A percentile compares a stretch with the other conserved stretches of the same genome.
Evolutionary conservation across 306 rosid genomes (phyloP).

Genomic region (Carpinus viminea): DNA sequence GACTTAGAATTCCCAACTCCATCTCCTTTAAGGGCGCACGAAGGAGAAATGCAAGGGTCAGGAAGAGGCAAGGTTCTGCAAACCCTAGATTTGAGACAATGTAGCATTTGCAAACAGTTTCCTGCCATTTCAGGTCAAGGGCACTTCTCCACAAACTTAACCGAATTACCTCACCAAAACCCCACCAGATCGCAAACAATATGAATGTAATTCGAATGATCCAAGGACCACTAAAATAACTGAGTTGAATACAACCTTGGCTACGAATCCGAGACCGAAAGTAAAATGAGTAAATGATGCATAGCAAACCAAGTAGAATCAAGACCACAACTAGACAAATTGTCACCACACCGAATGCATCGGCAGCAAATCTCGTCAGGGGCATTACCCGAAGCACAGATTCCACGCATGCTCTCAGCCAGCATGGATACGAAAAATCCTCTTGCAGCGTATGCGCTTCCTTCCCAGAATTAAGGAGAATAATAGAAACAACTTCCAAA

Average conservation of each 20-base stretch:
- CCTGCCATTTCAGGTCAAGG: slow-evolving; percentile 77
- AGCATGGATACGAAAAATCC: slow-evolving; percentile 90
- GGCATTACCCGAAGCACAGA: slow-evolving; percentile 99
- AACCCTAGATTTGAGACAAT: slow-evolving; percentile 92
- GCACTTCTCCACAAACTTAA: slow-evolving; percentile 62
- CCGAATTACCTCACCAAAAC: slow-evolving; percentile 81
- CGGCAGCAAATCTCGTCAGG: slow-evolving; percentile 96
- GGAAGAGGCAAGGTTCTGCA: slow-evolving; percentile 98
- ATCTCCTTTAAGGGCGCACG: slow-evolving; percentile 81
- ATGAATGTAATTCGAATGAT: slow-evolving; percentile 78
- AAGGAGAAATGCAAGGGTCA: slow-evolving; percentile 86
- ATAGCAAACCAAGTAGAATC: slow-evolving; percentile 75
- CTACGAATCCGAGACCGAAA: slow-evolving; percentile 73
- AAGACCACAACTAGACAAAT: slow-evolving; percentile 85
- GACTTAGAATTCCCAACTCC: slow-evolving; percentile 82
- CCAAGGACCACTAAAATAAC: slow-evolving; percentile 97
- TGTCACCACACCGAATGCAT: slow-evolving; percentile 98
- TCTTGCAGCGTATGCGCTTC: slow-evolving; percentile 41
- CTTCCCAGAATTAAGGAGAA: slow-evolving; percentile 42
- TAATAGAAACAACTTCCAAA: slow-evolving; percentile 22
- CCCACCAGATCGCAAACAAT: slow-evolving; percentile 91
- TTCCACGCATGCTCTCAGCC: slow-evolving; percentile 99
- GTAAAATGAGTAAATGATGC: slow-evolving; percentile 81
- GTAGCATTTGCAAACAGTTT: slow-evolving; percentile 86
- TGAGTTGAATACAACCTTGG: slow-evolving; percentile 69